These are phyloP conservation scores for Hypoxylon sp. DNA, from an alignment of 2,329 filamentous ascomycete genomes.

Conservation along the genomic window DNA sequence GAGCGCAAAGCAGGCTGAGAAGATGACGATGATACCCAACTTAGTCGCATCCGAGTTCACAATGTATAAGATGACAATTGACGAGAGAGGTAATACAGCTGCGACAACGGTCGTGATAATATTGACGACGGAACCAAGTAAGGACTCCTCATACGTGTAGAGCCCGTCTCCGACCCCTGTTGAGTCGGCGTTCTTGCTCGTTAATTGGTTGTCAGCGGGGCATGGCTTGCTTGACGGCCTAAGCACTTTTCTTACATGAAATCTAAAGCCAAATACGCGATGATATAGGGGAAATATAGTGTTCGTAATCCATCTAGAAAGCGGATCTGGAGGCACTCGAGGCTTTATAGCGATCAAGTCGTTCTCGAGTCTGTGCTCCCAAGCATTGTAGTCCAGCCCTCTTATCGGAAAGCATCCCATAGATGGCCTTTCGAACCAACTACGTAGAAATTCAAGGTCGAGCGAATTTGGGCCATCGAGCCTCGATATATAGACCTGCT, in stretches of 20 bases:
- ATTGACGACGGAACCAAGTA: slow-evolving; percentile 1
- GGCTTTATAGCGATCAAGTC: slow-evolving; percentile 11
- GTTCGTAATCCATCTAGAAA: background rate
- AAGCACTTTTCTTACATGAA: slow-evolving; percentile 6
- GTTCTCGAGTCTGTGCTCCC: slow-evolving; percentile 13
- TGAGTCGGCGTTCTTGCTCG: slow-evolving; percentile 7
- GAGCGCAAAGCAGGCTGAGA: slow-evolving; percentile 39
- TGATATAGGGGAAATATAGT: slow-evolving; percentile 2
- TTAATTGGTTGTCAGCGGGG: background rate
- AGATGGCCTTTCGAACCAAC: slow-evolving; percentile 20
- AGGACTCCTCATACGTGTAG: background rate
- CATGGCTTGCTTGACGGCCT: background rate
- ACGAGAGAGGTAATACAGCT: background rate
- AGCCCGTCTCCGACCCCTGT: slow-evolving; percentile 19
- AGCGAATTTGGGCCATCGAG: slow-evolving; percentile 1
- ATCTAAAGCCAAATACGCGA: slow-evolving; percentile 7
- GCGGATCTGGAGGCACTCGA: background rate
- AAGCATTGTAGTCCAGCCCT: slow-evolving; percentile 15
- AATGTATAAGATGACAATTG: background rate
- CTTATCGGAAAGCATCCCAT: slow-evolving; percentile 22
- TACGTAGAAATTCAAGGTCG: slow-evolving; percentile 16
- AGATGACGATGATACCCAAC: slow-evolving; percentile 19
- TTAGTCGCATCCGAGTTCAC: slow-evolving; percentile 1
- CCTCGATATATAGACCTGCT: background rate
- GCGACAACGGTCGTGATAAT: background rate